Percentiles rank a stretch among this genome's conserved stretches.
Evolutionary conservation across 495 filamentous ascomycete genomes (phyloP).

Genomic region (Talaromyces adpressus): DNA sequence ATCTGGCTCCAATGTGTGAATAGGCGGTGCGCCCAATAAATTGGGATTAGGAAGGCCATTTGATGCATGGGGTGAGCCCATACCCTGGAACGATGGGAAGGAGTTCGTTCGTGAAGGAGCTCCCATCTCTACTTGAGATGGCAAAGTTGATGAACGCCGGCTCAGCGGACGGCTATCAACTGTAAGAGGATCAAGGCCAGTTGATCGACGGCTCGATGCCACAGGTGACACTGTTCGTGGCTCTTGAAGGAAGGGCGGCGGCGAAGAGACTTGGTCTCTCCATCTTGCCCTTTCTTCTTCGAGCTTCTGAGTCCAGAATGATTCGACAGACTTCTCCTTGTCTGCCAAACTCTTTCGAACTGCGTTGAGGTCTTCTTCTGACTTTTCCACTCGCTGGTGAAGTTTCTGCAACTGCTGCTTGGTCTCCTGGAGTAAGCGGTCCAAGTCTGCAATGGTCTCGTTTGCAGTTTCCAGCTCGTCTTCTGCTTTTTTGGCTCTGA

Average conservation of each 20-base stretch:
- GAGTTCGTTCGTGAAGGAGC: conserved; percentile 38
- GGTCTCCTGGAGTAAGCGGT: conserved; percentile 49
- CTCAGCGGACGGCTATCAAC: conserved; percentile 37
- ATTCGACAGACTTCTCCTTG: conserved; percentile 61
- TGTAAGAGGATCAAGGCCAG: conserved; percentile 31
- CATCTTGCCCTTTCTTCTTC: conserved; percentile 72
- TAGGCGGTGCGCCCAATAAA: conserved; percentile 48
- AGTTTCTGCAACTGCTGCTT: conserved; percentile 57
- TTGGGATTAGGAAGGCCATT: conserved; percentile 24
- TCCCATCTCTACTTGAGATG: conserved; percentile 27
- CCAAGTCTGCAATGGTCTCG: conserved; percentile 55
- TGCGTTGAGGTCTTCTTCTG: conserved; percentile 53
- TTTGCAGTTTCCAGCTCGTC: conserved; percentile 73
- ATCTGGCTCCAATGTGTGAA: conserved; percentile 53
- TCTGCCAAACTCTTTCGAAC: conserved; percentile 57
- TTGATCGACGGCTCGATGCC: conserved; percentile 37
- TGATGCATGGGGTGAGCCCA: conserved; percentile 26
- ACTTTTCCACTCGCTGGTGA: conserved; percentile 55
- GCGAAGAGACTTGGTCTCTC: conserved; percentile 48
- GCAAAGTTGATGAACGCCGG: conserved; percentile 40
- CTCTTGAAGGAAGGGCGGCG: conserved; percentile 34
- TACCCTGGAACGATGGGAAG: conserved; percentile 29
- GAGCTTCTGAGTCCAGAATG: conserved; percentile 51
- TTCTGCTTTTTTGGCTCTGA: conserved; percentile 68
- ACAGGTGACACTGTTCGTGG: conserved; percentile 42